Evolutionary conservation across 371 early-diverging fungal species (phyloP).

Genomic region (Mortierella sp.): DNA sequence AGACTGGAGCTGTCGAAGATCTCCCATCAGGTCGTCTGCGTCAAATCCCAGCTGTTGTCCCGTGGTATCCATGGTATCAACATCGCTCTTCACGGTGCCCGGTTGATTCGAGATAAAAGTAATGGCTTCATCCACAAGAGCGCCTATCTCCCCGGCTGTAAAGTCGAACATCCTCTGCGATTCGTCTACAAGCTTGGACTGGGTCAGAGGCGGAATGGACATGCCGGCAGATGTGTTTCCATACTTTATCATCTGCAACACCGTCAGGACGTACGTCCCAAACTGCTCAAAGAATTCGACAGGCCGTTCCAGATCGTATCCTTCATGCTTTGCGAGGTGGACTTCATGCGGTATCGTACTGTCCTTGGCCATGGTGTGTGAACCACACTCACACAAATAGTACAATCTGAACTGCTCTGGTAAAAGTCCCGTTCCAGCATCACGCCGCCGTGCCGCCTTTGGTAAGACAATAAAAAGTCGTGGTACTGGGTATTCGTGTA

Average conservation of each 20-base stretch:
- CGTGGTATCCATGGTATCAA: not conserved
- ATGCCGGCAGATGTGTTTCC: not conserved
- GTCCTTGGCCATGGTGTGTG: constrained; percentile 13
- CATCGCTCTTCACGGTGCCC: not conserved
- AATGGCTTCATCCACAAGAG: constrained; percentile 8
- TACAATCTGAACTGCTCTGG: constrained; percentile 11
- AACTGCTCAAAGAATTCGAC: constrained; percentile 14
- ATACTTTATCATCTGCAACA: constrained; percentile 10
- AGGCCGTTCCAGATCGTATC: constrained; percentile 8
- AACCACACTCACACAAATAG: constrained; percentile 31
- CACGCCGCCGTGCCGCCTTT: not conserved
- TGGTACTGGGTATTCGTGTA: constrained; percentile 26
- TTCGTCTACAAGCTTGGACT: not conserved
- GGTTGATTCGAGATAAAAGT: not conserved
- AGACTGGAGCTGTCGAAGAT: constrained; percentile 13
- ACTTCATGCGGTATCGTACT: constrained; percentile 4
- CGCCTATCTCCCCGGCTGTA: not conserved
- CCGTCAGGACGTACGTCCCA: constrained; percentile 3
- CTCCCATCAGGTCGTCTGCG: constrained; percentile 3
- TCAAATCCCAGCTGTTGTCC: not conserved
- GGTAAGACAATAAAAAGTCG: constrained; percentile 25
- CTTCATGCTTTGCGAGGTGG: constrained; percentile 4
- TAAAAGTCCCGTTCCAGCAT: not conserved
- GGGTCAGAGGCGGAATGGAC: not conserved
- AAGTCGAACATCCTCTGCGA: constrained; percentile 2